A percentile compares a stretch with the other conserved stretches of the same genome.
phyloP scores from a whole-genome alignment of 306 rosid genomes.

The Casuarina cunninghamiana region DNA sequence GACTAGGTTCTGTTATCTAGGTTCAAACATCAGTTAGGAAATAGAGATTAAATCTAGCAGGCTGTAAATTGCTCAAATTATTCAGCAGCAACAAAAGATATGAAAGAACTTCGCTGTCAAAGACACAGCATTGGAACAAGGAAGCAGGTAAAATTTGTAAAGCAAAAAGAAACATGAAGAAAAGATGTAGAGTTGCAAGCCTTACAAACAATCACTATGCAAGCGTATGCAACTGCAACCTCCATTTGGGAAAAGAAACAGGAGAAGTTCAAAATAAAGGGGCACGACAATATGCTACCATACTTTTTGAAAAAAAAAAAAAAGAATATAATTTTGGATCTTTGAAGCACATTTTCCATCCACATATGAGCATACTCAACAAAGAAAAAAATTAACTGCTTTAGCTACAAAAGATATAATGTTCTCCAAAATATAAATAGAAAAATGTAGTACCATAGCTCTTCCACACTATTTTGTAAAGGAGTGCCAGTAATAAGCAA shows the following conservation, averaged over 20 bases:
- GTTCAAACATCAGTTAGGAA: neutral
- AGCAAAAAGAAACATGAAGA: neutral
- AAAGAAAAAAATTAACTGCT: neutral
- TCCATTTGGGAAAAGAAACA: neutral
- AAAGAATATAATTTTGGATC: neutral
- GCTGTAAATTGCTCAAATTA: neutral
- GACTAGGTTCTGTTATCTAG: neutral
- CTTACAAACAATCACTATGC: neutral
- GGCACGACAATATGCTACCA: neutral
- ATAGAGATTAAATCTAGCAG: neutral
- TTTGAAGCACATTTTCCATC: neutral
- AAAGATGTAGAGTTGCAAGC: neutral
- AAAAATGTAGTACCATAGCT: constrained; percentile 72
- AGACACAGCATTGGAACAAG: neutral
- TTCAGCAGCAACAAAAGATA: neutral
- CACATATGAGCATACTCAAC: neutral
- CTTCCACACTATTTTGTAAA: constrained; percentile 96
- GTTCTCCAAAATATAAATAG: constrained; percentile 10
- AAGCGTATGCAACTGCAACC: neutral
- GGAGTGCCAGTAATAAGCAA: constrained; percentile 98
- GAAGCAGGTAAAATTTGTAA: neutral
- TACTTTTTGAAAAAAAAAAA: neutral
- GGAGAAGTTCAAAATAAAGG: neutral
- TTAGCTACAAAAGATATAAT: constrained; percentile 11
- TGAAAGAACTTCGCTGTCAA: neutral